These are phyloP conservation scores for Trypanosoma brucei DNA, from an alignment of 208 protist species.

Conservation along the genomic window DNA sequence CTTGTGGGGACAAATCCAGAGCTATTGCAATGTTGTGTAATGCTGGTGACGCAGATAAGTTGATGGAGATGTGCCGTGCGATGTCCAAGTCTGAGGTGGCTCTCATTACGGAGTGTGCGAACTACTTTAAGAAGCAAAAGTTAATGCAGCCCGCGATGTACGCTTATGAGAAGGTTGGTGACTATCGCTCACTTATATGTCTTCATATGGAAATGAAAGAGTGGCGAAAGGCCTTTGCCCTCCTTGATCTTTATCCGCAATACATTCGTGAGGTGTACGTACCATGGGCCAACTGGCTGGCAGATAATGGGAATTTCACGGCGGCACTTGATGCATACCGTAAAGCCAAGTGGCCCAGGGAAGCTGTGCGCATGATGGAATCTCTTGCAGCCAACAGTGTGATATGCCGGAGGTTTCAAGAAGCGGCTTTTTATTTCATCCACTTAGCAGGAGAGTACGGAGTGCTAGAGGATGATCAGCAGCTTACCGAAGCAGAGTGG, in stretches of 20 bases:
- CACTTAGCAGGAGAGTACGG: slow-evolving; percentile 84
- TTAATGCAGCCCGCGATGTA: slow-evolving; percentile 83
- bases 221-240: slow-evolving; percentile 89
- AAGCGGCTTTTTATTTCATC: slow-evolving; percentile 91
- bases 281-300: slow-evolving; percentile 96
- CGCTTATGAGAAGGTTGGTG: slow-evolving; percentile 87
- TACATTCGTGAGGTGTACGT: slow-evolving; percentile 91
- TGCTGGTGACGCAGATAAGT: slow-evolving; percentile 75
- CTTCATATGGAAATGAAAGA: slow-evolving; percentile 86
- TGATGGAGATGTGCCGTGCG: slow-evolving; percentile 82
- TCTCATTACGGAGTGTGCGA: slow-evolving; percentile 79
- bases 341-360: slow-evolving; percentile 82
- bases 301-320: slow-evolving; percentile 93
- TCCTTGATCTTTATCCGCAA: slow-evolving; percentile 80
- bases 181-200: slow-evolving; percentile 81
- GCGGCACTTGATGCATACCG: slow-evolving; percentile 93
- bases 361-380: slow-evolving; percentile 91
- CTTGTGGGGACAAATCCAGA: slow-evolving; percentile 78
- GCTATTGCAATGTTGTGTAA: slow-evolving; percentile 87
- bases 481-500: slow-evolving; percentile 44
- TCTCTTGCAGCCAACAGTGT: slow-evolving; percentile 91
- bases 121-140: slow-evolving; percentile 81
- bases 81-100: slow-evolving; percentile 81
- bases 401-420: slow-evolving; percentile 82
- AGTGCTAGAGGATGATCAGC: slow-evolving; percentile 60